Percentiles rank a stretch among this genome's conserved stretches.
Conservation (phyloP, 108 stramenopile species). For the Poteriospumella lacustris region DNA sequence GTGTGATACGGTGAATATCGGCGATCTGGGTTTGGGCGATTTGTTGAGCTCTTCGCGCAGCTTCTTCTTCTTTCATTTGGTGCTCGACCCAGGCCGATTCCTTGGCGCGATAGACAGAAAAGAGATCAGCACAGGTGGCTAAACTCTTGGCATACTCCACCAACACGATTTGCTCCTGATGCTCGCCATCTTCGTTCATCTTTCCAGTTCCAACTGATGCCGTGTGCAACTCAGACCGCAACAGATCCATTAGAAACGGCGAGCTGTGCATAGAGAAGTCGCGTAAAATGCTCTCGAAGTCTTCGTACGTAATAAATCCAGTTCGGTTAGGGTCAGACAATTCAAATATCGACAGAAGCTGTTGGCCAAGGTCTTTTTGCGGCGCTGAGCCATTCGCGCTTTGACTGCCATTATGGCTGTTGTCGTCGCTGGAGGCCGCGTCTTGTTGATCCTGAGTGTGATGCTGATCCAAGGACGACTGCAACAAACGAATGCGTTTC, state of each 20-base stretch:
- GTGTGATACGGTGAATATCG: not conserved
- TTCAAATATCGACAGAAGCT: not conserved
- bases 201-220: not conserved
- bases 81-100: not conserved
- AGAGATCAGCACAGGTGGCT: not conserved
- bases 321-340: not conserved
- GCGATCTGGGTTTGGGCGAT: not conserved
- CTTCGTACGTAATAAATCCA: not conserved
- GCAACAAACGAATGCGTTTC: constrained; percentile 26
- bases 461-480: not conserved
- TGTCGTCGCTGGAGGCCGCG: not conserved
- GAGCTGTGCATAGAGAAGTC: not conserved
- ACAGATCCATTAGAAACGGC: not conserved
- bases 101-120: not conserved
- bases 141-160: not conserved
- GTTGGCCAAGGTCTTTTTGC: not conserved
- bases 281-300: not conserved
- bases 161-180: too few relatives aligned
- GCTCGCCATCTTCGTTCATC: too few relatives aligned
- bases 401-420: not conserved
- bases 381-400: not conserved
- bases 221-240: constrained; percentile 10
- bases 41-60: not conserved
- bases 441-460: not conserved
- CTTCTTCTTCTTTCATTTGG: not conserved